A percentile compares a stretch with the other conserved stretches of the same genome.
These are phyloP conservation scores for Aspergillus sp. DNA, from an alignment of 2,329 filamentous ascomycete genomes.

Conservation along the genomic window DNA sequence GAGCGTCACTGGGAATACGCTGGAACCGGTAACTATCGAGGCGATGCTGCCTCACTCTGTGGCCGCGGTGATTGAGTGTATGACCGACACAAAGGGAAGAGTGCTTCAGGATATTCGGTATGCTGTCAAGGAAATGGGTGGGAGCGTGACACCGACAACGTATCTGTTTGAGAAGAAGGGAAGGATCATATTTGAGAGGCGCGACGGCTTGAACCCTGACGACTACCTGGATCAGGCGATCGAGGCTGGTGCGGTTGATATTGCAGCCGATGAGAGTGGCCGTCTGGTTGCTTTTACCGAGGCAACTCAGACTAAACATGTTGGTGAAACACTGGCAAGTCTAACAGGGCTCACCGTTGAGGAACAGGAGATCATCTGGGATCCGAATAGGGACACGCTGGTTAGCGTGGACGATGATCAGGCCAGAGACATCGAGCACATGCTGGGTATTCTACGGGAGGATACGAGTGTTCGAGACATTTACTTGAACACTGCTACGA, in stretches of 20 bases:
- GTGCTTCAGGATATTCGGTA: constrained; percentile 63
- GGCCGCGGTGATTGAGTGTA: constrained; percentile 72
- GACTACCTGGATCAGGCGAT: constrained; percentile 72
- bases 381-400: constrained; percentile 69
- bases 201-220: constrained; percentile 49
- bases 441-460: constrained; percentile 50
- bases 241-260: constrained; percentile 62
- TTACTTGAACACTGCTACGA: constrained; percentile 54
- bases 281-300: constrained; percentile 63
- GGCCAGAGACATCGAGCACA: constrained; percentile 48
- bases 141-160: constrained; percentile 60
- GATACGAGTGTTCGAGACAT: constrained; percentile 66
- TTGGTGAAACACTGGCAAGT: constrained; percentile 55
- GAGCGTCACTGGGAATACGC: constrained; percentile 60
- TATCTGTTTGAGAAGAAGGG: constrained; percentile 83
- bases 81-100: constrained; percentile 71
- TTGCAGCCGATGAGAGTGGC: constrained; percentile 53
- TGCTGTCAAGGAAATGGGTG: constrained; percentile 62
- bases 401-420: constrained; percentile 51
- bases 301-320: constrained; percentile 53
- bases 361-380: constrained; percentile 74
- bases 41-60: constrained; percentile 64
- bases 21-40: constrained; percentile 74
- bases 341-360: constrained; percentile 58
- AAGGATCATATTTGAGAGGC: constrained; percentile 58